Base-by-base conservation (phyloP, 306 rosid species). In the Castanea mollissima region DNA sequence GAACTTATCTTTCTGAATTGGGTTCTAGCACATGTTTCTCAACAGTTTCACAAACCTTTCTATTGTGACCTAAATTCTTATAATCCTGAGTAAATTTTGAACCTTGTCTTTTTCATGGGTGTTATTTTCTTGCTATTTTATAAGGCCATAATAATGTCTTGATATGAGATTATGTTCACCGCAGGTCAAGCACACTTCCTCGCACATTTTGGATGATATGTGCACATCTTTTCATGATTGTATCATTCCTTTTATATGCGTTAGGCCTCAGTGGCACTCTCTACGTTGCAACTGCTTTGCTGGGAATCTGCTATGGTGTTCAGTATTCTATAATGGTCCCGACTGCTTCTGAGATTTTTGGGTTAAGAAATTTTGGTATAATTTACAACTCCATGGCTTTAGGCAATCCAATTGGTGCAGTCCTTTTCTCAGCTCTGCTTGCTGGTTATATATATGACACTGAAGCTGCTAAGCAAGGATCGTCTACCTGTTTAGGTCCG, bases 381-480 rank as follows among this genome's bases (percentile, higher is more conserved):
- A 88, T 87, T 20, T 87, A 86, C 83, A 83, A 84, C 81, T 83
- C 83, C 82, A 87, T 91, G 87, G 76, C 75, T 81, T 77, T 89
- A 34, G 97, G 96, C 49, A 91, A 88, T 79, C 97, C 96, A 27
- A 81, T 89, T 73, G 96, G 92, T 81, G 96, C 96, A 19, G 49
- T 89, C 73, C 77, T 93, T 81, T 91, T 91, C 88, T 88, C 96
- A 21, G 91, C 81, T 80, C 20, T 91, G 25, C 92, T 93, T 44
- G 90, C 92, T 64, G 91, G 91, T 55, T 80, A 68, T 69, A 71
- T 93, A 32, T 93, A 93, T 73, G 97, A 94, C 63, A 59, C 79
- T 15, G 97, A 94, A 88, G 98, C 98, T 67, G 82, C 86, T 41
- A 92, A 85, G 88, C 92, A 89, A 87, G 97, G 97, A 79, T 79